Base-by-base conservation (phyloP, 2,329 filamentous ascomycete species). In the Calycina marina region DNA sequence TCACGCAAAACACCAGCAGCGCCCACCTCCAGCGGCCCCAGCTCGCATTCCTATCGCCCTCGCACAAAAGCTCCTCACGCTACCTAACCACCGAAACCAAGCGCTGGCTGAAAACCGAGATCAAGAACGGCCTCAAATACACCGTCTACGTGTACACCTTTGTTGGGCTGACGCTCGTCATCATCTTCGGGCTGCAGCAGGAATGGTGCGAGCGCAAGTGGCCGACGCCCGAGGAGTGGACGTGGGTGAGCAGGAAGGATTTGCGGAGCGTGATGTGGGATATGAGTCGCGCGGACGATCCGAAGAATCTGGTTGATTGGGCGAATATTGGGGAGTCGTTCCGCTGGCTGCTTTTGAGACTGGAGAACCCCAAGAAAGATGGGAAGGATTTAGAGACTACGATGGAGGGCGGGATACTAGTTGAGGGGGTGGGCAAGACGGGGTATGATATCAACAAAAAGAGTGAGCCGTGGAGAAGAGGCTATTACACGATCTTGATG, bases 211-310 rank as follows among this genome's bases (percentile, higher is more conserved):
- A 94, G 57, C 67, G 77, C 29, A 62, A 69, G 32, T 82, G 77
- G 51, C 85, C 85, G 0, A 86, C 83, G 1, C 86, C 88, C 1
- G 67, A 70, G 15, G 86, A 93, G 52, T 94, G 86, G 84, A 61
- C 61, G 0, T 78, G 74, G 54, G 57, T 72, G 41, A 82, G 78
- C 28, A 65, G 84, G 14, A 70, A 78, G 56, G 62, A 66, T 24
- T 65, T 81, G 40, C 69, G 83, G 25, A 67, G 69, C 31, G 79
- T 39, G 12, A 43, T 32, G 36, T 45, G 38, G 31, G 26, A 31
- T 22, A 42, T 39, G 29, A 41, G 47, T 26, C 37, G 42, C 6
- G 43, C 45, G 1, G 42, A 40, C 9, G 34, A 33, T 4, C 29
- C 27, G 2, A 31, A 33, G 4, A 31, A 22, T 4, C 31, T 39